phyloP scores from a whole-genome alignment of 129 eudicot genomes.

The Chrysanthemum seticuspe region DNA sequence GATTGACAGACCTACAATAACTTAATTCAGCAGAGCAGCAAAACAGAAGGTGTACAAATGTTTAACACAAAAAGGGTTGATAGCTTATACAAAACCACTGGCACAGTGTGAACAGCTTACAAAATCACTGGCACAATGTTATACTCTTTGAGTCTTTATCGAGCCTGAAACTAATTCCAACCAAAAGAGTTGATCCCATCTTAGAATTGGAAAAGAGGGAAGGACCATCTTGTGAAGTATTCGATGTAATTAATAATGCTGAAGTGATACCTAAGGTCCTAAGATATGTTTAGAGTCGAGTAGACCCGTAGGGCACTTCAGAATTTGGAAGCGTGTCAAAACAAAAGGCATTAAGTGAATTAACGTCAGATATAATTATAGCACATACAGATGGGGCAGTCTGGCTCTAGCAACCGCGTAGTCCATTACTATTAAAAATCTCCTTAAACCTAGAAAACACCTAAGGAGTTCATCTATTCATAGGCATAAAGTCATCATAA shows the following conservation, averaged over 20 bases:
- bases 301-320: neutral
- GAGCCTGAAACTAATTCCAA: neutral
- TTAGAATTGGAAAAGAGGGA: no score
- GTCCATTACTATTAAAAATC: neutral
- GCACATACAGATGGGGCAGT: neutral
- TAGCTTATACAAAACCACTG: neutral
- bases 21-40: neutral
- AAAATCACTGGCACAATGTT: no score
- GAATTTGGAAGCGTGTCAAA: neutral
- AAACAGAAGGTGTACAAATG: neutral
- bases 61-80: neutral
- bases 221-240: no score
- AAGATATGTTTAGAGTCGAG: neutral
- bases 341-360: neutral
- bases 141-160: neutral
- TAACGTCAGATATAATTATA: neutral
- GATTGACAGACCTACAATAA: neutral
- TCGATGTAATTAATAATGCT: no score
- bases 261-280: no score
- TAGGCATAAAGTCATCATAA: no score
- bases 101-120: neutral
- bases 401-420: neutral
- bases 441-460: neutral
- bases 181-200: no score
- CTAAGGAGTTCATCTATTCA: neutral